Conservation (phyloP, 768 basidiomycete species). For the Asterophora parasitica region DNA sequence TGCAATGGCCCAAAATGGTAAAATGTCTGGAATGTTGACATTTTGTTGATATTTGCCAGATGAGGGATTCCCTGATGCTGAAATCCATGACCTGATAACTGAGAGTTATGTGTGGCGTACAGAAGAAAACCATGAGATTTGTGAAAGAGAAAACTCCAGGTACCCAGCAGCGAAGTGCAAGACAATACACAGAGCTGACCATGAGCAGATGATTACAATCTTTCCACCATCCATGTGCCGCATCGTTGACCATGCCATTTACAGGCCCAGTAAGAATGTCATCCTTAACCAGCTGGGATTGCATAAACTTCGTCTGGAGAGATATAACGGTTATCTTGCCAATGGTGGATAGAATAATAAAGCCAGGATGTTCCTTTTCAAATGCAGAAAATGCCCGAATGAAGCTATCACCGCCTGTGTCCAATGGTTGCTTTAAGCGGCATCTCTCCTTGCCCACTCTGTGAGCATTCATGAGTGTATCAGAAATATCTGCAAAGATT, state of each 20-base stretch:
- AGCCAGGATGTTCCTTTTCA: slow-evolving; percentile 12
- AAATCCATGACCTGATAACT: slow-evolving; percentile 13
- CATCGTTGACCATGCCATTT: slow-evolving; percentile 33
- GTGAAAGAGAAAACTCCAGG: slow-evolving; percentile 29
- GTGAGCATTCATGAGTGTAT: slow-evolving; percentile 9
- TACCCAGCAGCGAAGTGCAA: slow-evolving; percentile 25
- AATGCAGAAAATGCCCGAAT: slow-evolving; percentile 14
- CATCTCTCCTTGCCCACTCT: slow-evolving; percentile 9
- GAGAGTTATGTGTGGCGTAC: too few species aligned
- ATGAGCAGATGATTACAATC: slow-evolving; percentile 26
- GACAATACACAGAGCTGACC: slow-evolving; percentile 26
- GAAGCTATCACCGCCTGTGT: slow-evolving; percentile 12
- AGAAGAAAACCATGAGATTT: too few species aligned
- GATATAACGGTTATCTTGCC: slow-evolving; percentile 22
- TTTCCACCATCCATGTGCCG: slow-evolving; percentile 31
- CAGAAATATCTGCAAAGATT: slow-evolving; percentile 17
- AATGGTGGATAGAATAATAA: slow-evolving; percentile 16
- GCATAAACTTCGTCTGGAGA: slow-evolving; percentile 26
- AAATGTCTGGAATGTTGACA: too few species aligned
- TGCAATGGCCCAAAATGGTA: too few species aligned
- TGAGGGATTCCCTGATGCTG: too few species aligned
- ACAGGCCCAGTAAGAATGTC: slow-evolving; percentile 12
- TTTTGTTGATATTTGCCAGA: too few species aligned
- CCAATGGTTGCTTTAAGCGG: not conserved
- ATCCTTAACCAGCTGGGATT: slow-evolving; percentile 22